Conservation (phyloP, 164 flowering plant species). For the Houttuynia cordata region DNA sequence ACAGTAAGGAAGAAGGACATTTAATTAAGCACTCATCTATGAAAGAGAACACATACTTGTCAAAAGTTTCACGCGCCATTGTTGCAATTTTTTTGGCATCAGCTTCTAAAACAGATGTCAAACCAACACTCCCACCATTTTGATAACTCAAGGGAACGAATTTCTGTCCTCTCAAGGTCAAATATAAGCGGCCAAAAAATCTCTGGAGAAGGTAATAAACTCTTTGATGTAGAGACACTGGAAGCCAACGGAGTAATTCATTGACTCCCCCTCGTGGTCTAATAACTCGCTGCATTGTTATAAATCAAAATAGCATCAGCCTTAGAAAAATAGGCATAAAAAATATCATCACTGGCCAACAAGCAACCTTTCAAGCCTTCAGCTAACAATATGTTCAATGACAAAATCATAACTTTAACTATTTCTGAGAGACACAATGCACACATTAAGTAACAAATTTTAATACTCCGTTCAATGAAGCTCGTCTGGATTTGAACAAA, state of each 20-base stretch:
- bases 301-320: neutral
- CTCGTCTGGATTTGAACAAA: too few relatives aligned
- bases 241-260: constrained; percentile 88
- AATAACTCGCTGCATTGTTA: constrained; percentile 53
- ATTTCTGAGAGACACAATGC: too few relatives aligned
- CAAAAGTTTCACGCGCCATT: constrained; percentile 66
- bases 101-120: constrained; percentile 61
- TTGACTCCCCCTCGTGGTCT: constrained; percentile 86
- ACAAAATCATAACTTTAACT: too few relatives aligned
- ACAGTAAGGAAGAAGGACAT: neutral
- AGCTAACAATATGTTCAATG: too few relatives aligned
- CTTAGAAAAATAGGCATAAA: neutral
- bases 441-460: too few relatives aligned
- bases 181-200: constrained; percentile 25
- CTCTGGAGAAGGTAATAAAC: constrained; percentile 38
- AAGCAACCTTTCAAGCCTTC: neutral
- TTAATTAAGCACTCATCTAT: neutral
- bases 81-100: constrained; percentile 61
- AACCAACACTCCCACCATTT: constrained; percentile 35
- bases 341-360: neutral
- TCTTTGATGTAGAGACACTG: constrained; percentile 61
- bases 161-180: constrained; percentile 20
- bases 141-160: constrained; percentile 21
- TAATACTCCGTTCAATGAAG: too few relatives aligned
- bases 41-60: constrained; percentile 42